Conservation (phyloP, 345 rosid genomes). For the Erucastrum elatum region DNA sequence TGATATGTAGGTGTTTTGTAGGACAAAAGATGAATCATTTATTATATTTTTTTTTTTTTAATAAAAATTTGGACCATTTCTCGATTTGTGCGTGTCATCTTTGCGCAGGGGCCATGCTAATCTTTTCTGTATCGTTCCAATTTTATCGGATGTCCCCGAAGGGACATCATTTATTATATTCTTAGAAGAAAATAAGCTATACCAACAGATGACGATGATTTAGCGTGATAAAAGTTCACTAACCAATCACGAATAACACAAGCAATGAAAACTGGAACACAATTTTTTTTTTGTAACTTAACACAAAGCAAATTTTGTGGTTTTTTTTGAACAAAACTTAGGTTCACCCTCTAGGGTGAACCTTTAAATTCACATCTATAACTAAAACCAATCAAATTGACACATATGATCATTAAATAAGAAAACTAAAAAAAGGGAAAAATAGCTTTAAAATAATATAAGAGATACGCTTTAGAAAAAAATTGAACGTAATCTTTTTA, state of each 20-base stretch:
- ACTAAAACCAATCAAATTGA: no score
- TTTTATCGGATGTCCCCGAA: neutral
- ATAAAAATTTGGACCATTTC: neutral
- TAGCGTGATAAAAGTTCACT: neutral
- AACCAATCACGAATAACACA: neutral
- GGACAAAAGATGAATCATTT: neutral
- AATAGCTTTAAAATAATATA: no score
- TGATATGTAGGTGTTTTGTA: neutral
- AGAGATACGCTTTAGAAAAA: no score
- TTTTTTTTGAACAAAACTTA: no score
- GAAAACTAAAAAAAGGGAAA: no score
- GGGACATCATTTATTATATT: neutral
- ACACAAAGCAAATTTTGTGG: no score
- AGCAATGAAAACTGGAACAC: neutral
- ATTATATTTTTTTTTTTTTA: no score
- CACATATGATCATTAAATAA: no score
- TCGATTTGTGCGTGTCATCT: neutral
- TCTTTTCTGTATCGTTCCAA: neutral
- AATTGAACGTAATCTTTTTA: no score
- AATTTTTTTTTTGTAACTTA: no score
- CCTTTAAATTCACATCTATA: no score
- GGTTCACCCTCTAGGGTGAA: no score
- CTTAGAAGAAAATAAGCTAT: neutral
- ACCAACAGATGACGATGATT: neutral
- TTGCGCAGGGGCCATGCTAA: neutral